Percentiles rank a stretch among this genome's conserved stretches.
These are phyloP conservation scores for Neurospora intermedia DNA, from an alignment of 495 filamentous ascomycete genomes.

Conservation along the genomic window DNA sequence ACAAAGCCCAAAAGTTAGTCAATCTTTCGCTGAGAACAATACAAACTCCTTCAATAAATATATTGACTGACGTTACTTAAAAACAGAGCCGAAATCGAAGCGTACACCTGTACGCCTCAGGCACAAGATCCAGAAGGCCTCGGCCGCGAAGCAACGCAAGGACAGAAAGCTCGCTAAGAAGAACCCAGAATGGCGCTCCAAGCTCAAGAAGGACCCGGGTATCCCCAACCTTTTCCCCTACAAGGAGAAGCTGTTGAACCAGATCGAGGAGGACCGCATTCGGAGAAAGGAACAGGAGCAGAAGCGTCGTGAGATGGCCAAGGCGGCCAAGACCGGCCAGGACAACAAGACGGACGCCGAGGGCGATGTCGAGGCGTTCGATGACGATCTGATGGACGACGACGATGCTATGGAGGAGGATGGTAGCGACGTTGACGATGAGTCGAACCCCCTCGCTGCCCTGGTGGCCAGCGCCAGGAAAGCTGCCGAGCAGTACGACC, in stretches of 20 bases:
- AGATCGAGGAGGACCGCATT: constrained; percentile 82
- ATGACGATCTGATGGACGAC: constrained; percentile 23
- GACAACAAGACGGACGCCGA: constrained; percentile 36
- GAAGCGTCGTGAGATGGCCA: constrained; percentile 59
- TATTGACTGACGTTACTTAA: not conserved
- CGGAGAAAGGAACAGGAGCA: constrained; percentile 69
- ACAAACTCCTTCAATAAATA: not conserved
- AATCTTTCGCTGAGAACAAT: not conserved
- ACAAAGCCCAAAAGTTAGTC: constrained; percentile 43
- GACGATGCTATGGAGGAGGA: constrained; percentile 39
- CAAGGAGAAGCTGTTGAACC: constrained; percentile 87
- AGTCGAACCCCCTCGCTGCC: constrained; percentile 82
- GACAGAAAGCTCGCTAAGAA: constrained; percentile 78
- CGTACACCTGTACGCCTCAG: constrained; percentile 76
- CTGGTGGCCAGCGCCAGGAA: constrained; percentile 81
- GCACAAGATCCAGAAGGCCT: constrained; percentile 93
- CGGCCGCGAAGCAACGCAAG: constrained; percentile 84
- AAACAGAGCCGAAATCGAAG: constrained; percentile 84
- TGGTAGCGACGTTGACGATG: constrained; percentile 34
- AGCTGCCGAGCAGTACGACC: constrained; percentile 72
- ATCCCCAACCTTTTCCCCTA: constrained; percentile 97
- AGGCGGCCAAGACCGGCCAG: constrained; percentile 41
- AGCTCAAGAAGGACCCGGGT: constrained; percentile 91
- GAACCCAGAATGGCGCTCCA: constrained; percentile 91
- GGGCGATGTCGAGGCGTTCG: constrained; percentile 25